A percentile compares a stretch with the other conserved stretches of the same genome.
These are phyloP conservation scores for Raffaelea albimanens DNA, from an alignment of 2,329 filamentous ascomycete genomes.

Conservation along the genomic window DNA sequence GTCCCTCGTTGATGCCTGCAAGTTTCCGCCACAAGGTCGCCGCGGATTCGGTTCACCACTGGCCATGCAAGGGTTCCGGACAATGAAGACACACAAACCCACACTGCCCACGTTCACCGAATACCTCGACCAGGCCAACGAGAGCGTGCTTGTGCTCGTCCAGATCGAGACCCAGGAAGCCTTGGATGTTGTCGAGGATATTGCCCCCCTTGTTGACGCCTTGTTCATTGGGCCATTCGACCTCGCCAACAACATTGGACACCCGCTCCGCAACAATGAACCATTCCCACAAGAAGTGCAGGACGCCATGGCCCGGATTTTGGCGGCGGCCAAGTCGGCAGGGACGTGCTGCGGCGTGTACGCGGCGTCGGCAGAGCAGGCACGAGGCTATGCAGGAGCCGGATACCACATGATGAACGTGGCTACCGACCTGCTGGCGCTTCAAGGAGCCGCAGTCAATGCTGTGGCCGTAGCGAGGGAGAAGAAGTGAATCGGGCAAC, in stretches of 20 bases:
- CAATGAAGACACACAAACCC: background rate
- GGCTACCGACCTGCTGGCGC: slow-evolving; percentile 44
- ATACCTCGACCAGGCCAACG: slow-evolving; percentile 48
- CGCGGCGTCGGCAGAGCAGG: slow-evolving; percentile 45
- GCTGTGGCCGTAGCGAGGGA: slow-evolving; percentile 38
- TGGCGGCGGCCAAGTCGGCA: slow-evolving; percentile 46
- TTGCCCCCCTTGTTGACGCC: slow-evolving; percentile 54
- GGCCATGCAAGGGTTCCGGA: slow-evolving; percentile 36
- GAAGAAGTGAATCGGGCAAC: background rate
- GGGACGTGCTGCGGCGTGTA: slow-evolving; percentile 61
- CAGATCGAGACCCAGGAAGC: slow-evolving; percentile 60
- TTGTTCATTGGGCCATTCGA: slow-evolving; percentile 60
- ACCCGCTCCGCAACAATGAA: slow-evolving; percentile 48
- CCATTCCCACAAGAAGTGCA: slow-evolving; percentile 44
- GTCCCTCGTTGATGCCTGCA: slow-evolving; percentile 39
- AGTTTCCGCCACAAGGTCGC: slow-evolving; percentile 45
- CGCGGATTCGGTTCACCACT: slow-evolving; percentile 49
- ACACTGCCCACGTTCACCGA: slow-evolving; percentile 37
- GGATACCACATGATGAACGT: slow-evolving; percentile 55
- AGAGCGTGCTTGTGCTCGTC: slow-evolving; percentile 51
- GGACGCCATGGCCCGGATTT: slow-evolving; percentile 47
- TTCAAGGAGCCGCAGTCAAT: slow-evolving; percentile 35
- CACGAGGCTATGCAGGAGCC: slow-evolving; percentile 41
- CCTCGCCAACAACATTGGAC: slow-evolving; percentile 53
- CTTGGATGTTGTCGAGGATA: slow-evolving; percentile 49